Evolutionary conservation across 805 yeast genomes (phyloP).

Genomic region (Sugiyamaella lignohabitans): DNA sequence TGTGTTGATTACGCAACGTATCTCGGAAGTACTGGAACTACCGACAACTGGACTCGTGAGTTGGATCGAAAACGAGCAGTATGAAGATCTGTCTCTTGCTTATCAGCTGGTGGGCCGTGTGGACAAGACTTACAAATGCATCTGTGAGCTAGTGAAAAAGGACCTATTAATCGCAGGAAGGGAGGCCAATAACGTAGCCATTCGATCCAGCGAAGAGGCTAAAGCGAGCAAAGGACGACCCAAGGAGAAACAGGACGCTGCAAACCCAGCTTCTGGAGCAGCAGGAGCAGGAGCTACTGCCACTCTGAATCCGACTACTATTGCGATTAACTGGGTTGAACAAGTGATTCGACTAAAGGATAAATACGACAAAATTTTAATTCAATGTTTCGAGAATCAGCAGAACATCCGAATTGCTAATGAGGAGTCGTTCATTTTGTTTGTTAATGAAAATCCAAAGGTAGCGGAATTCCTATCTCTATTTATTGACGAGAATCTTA

Average conservation of each 20-base stretch:
- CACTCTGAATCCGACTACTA: conserved; percentile 36
- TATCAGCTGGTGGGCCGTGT: conserved; percentile 49
- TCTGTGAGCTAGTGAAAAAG: conserved; percentile 43
- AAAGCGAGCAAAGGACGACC: conserved; percentile 11
- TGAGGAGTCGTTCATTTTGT: conserved; percentile 54
- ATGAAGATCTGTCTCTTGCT: conserved; percentile 40
- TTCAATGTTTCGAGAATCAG: conserved; percentile 45
- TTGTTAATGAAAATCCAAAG: conserved; percentile 46
- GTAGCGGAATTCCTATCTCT: conserved; percentile 51
- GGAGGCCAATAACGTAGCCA: conserved; percentile 28
- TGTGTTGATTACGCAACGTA: conserved; percentile 49
- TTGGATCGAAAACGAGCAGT: conserved; percentile 48
- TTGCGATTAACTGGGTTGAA: conserved; percentile 66
- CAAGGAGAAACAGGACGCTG: conserved; percentile 7
- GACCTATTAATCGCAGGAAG: conserved; percentile 44
- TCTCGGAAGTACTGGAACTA: conserved; percentile 47
- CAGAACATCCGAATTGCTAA: conserved; percentile 46
- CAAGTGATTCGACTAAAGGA: conserved; percentile 46
- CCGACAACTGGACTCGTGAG: conserved; percentile 50
- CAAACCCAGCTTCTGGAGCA: too few species aligned
- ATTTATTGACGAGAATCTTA: conserved; percentile 52
- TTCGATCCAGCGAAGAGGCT: conserved; percentile 15
- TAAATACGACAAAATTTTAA: conserved; percentile 45
- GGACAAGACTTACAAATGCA: conserved; percentile 44
- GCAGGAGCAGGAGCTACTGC: too few species aligned